Percentiles rank a stretch among this genome's conserved stretches.
phyloP scores from a whole-genome alignment of 176 grass and related monocot genomes.

The Pontederia crassipes region DNA sequence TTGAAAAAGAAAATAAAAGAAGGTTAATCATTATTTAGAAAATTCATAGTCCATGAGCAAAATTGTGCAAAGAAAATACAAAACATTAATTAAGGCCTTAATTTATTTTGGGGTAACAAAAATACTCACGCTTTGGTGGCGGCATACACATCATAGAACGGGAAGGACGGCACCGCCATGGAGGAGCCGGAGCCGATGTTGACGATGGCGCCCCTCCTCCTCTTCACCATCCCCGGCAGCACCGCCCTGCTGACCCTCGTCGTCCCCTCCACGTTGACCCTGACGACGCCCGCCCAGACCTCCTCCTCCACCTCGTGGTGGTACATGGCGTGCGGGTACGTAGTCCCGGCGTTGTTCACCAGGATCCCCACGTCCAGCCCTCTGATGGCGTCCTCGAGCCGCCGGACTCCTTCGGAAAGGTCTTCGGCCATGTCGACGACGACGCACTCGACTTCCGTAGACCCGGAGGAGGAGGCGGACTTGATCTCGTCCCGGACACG shows the following conservation, averaged over 20 bases:
- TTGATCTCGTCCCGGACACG: conserved; percentile 17
- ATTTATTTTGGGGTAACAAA: neutral
- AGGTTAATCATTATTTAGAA: too few relatives aligned
- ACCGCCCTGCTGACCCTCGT: conserved; percentile 33
- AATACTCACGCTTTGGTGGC: conserved; percentile 22
- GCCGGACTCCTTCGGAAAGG: neutral
- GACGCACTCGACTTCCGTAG: conserved; percentile 11
- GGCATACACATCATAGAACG: conserved; percentile 36
- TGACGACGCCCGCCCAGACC: conserved; percentile 14
- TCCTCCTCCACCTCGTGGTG: conserved; percentile 41
- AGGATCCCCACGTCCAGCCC: conserved; percentile 41
- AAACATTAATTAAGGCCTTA: too few relatives aligned
- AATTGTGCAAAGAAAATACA: too few relatives aligned
- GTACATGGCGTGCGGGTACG: conserved; percentile 22
- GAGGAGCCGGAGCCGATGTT: conserved; percentile 42
- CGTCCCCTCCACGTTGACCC: conserved; percentile 31
- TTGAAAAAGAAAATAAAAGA: too few relatives aligned
- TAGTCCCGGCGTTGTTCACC: conserved; percentile 48
- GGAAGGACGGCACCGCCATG: conserved; percentile 30
- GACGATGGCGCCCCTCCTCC: conserved; percentile 33
- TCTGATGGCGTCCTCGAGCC: conserved; percentile 12
- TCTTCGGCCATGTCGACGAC: conserved; percentile 31
- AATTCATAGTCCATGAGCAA: too few relatives aligned
- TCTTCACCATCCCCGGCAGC: conserved; percentile 33
- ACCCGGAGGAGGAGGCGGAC: neutral